These are phyloP conservation scores for Apiospora pterosperma DNA, from an alignment of 2,329 filamentous ascomycete species.

Conservation along the genomic window DNA sequence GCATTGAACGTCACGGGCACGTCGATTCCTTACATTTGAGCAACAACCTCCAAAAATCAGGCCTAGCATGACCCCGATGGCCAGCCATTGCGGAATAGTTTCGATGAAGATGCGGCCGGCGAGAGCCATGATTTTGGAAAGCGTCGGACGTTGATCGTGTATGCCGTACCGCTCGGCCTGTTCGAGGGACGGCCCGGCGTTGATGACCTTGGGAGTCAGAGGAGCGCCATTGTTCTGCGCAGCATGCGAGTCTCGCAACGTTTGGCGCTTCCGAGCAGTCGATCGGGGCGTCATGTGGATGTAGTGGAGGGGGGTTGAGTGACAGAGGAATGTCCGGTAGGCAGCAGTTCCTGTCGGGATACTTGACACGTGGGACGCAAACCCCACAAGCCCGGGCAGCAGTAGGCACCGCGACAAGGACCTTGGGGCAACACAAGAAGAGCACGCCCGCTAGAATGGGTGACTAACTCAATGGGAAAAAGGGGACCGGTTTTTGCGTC, in stretches of 20 bases:
- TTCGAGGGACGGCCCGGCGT: constrained; percentile 50
- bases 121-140: constrained; percentile 47
- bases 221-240: constrained; percentile 34
- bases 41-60: constrained; percentile 96
- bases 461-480: not conserved
- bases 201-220: constrained; percentile 47
- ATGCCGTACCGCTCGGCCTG: constrained; percentile 54
- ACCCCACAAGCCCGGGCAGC: not conserved
- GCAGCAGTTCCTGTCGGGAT: not conserved
- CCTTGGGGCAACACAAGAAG: not conserved
- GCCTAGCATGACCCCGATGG: constrained; percentile 65
- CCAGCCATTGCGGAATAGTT: constrained; percentile 60
- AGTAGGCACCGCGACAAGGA: not conserved
- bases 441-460: not conserved
- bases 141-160: constrained; percentile 47
- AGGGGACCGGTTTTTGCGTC: not conserved
- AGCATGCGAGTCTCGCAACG: constrained; percentile 41
- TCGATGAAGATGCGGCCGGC: constrained; percentile 52
- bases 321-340: constrained; percentile 6
- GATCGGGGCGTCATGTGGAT: constrained; percentile 36
- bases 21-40: constrained; percentile 66
- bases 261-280: constrained; percentile 40
- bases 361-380: constrained; percentile 1
- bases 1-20: not conserved
- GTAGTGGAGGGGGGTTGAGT: constrained; percentile 25